A percentile compares a stretch with the other conserved stretches of the same genome.
Conservation (phyloP, 2,329 filamentous ascomycete genomes). For the Curvularia spicifera region DNA sequence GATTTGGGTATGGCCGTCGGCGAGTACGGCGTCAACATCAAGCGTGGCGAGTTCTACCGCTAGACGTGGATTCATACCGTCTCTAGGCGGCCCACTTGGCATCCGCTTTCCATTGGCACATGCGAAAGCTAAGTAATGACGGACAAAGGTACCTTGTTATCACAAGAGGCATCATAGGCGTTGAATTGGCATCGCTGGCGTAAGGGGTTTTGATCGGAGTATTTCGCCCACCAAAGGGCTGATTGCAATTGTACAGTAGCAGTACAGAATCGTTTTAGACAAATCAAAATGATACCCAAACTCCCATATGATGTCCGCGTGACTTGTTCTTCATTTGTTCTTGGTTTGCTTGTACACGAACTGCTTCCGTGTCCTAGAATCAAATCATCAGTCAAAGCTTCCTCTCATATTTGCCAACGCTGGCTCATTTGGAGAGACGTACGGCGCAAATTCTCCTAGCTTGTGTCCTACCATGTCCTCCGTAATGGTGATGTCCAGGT, state of each 20-base stretch:
- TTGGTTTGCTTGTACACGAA: slow-evolving; percentile 74
- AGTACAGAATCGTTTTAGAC: slow-evolving; percentile 39
- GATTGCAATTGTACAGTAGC: slow-evolving; percentile 43
- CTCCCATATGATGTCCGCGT: slow-evolving; percentile 40
- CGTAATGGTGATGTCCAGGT: slow-evolving; percentile 81
- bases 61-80: slow-evolving; percentile 47
- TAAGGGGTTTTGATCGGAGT: slow-evolving; percentile 19
- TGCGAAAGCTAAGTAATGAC: slow-evolving; percentile 6
- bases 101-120: background rate
- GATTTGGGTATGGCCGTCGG: slow-evolving; percentile 97
- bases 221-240: slow-evolving; percentile 22
- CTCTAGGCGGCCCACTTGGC: background rate
- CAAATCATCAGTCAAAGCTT: slow-evolving; percentile 10
- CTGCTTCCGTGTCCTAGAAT: slow-evolving; percentile 67
- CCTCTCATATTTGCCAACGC: background rate
- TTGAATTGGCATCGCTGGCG: slow-evolving; percentile 33
- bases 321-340: slow-evolving; percentile 62
- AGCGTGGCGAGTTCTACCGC: slow-evolving; percentile 95
- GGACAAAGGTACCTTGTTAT: slow-evolving; percentile 3
- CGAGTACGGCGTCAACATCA: slow-evolving; percentile 97
- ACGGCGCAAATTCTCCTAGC: slow-evolving; percentile 90
- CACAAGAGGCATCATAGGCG: slow-evolving; percentile 35
- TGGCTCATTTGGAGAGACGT: slow-evolving; percentile 48
- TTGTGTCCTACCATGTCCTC: slow-evolving; percentile 98
- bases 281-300: slow-evolving; percentile 48